Conservation (phyloP, 2,329 filamentous ascomycete species). For the Colletotrichum costaricense region DNA sequence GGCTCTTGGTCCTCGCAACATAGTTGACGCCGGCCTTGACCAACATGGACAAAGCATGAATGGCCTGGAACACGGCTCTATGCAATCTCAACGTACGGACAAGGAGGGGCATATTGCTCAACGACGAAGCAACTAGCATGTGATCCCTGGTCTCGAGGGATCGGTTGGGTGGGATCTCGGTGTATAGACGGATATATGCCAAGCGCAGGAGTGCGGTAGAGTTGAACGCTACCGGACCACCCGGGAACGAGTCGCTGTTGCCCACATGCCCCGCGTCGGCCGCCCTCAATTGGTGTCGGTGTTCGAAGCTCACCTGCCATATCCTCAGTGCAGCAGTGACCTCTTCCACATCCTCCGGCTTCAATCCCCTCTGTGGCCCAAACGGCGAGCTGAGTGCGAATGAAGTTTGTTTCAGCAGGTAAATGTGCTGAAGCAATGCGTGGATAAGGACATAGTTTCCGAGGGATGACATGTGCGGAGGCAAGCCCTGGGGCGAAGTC, state of each 20-base stretch:
- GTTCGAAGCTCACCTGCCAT: slow-evolving; percentile 71
- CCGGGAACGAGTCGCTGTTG: slow-evolving; percentile 62
- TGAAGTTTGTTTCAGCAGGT: slow-evolving; percentile 73
- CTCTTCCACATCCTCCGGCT: slow-evolving; percentile 67
- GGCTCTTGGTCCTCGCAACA: slow-evolving; percentile 69
- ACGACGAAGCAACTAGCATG: slow-evolving; percentile 68
- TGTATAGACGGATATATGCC: slow-evolving; percentile 74
- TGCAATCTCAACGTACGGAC: slow-evolving; percentile 70
- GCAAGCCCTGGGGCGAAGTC: slow-evolving; percentile 59
- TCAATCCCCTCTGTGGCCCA: slow-evolving; percentile 61
- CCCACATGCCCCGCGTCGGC: slow-evolving; percentile 59
- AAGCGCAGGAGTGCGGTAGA: slow-evolving; percentile 70
- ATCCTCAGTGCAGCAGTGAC: slow-evolving; percentile 64
- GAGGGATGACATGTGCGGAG: slow-evolving; percentile 65
- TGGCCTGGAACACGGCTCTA: slow-evolving; percentile 74
- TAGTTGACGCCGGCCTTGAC: slow-evolving; percentile 73
- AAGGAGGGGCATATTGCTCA: slow-evolving; percentile 68
- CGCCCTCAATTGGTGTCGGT: slow-evolving; percentile 62
- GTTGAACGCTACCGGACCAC: slow-evolving; percentile 74
- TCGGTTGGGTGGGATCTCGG: slow-evolving; percentile 71
- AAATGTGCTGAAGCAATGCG: slow-evolving; percentile 78
- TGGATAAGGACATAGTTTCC: slow-evolving; percentile 80
- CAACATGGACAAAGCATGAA: slow-evolving; percentile 75
- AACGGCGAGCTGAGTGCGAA: slow-evolving; percentile 61
- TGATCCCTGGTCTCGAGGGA: slow-evolving; percentile 75